Percentiles rank a stretch among this genome's conserved stretches.
Conservation (phyloP, 1,284 basidiomycete genomes). For the Wallemia mellicola region DNA sequence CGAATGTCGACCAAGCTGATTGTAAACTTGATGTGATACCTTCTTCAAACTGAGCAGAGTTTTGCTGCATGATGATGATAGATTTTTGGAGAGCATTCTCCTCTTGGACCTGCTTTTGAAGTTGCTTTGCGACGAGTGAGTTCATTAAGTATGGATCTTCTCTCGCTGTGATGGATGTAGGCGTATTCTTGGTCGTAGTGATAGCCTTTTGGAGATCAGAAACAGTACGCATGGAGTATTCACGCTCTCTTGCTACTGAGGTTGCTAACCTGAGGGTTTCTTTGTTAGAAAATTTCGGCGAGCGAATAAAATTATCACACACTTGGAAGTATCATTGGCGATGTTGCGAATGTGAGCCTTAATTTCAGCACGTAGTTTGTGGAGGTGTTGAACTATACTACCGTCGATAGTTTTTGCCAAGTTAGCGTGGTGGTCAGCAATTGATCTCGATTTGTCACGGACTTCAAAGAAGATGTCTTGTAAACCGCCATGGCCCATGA, state of each 20-base stretch:
- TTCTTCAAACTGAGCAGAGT: slow-evolving; percentile 87
- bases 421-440: slow-evolving; percentile 90
- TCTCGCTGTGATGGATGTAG: slow-evolving; percentile 52
- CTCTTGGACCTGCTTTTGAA: slow-evolving; percentile 78
- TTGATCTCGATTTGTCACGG: slow-evolving; percentile 70
- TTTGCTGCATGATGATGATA: slow-evolving; percentile 97
- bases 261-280: slow-evolving; percentile 71
- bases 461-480: slow-evolving; percentile 87
- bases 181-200: slow-evolving; percentile 78
- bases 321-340: slow-evolving; percentile 16
- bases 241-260: slow-evolving; percentile 74
- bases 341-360: slow-evolving; percentile 73
- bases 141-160: slow-evolving; percentile 62
- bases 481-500: slow-evolving; percentile 68
- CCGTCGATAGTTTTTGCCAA: slow-evolving; percentile 86
- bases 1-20: slow-evolving; percentile 87
- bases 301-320: not conserved
- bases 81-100: slow-evolving; percentile 95
- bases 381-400: slow-evolving; percentile 88
- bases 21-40: slow-evolving; percentile 86
- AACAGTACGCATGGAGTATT: slow-evolving; percentile 58
- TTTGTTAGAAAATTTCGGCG: slow-evolving; percentile 6
- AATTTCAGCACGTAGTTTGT: slow-evolving; percentile 76
- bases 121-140: slow-evolving; percentile 50
- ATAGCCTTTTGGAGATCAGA: slow-evolving; percentile 65